Base-by-base conservation (phyloP, 1,284 basidiomycete species). In the Apiotrichum domesticum region DNA sequence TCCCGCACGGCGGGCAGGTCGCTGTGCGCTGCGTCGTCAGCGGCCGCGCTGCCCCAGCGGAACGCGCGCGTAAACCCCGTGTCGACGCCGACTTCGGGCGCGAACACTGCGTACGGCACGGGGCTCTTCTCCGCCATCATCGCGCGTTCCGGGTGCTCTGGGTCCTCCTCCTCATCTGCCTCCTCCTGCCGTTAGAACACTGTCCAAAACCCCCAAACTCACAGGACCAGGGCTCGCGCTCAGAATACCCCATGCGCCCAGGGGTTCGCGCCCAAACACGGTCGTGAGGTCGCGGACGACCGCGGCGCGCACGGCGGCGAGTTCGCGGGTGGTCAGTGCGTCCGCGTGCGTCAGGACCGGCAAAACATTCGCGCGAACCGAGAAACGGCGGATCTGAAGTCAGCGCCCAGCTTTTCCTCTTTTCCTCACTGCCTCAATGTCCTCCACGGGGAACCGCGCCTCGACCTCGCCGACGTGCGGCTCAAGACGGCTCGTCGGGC, bases 271-370 rank as follows among this genome's bases (percentile, higher is more conserved):
- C 11, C 60, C 60, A 42, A 62, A 62, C 2, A 62, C 60, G 6
- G 60, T 39, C 1, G 58, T 45, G 9, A 75, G 55, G 54, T 71
- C 73, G 14, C 64, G 53, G 13, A 63, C 45, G 1, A 72, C 63
- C 8, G 65, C 67, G 1, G 29, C 32, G 33, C 63, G 61, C 13
- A 68, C 70, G 1, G 42, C 48, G 3, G 51, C 51, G 10, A 72
- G 66, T 52, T 75, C 67, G 8, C 52, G 41, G 2, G 56, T 57
- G 6, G 71, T 71, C 29, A 75, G 57, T 3, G 59, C 61, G 54
- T 75, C 74, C 15, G 63, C 57, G 44, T 70, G 66, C 6, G 70
- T 65, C 14, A 75, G 57, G 29, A 75, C 57, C 1, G 72, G 72
- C 3, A 75, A 59, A 41, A 75, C 66, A 52, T 74, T 74, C 35